phyloP scores from a whole-genome alignment of 1,284 basidiomycete genomes.

The Ceratobasidium sp. region DNA sequence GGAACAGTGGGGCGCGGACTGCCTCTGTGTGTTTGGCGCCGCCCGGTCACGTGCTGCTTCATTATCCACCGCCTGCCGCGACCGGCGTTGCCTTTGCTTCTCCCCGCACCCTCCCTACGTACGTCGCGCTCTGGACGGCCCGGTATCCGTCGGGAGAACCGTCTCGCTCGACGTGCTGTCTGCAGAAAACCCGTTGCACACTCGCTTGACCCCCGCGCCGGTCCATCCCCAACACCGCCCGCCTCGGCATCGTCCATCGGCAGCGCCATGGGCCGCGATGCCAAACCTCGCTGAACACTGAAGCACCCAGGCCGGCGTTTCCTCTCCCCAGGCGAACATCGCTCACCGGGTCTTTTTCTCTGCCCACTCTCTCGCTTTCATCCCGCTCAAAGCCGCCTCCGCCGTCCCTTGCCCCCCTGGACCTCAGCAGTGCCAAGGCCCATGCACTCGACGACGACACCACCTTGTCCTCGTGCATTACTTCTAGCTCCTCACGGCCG shows the following conservation, averaged over 20 bases:
- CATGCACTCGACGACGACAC: neutral
- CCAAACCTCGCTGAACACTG: slow-evolving; percentile 7
- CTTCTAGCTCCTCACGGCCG: neutral
- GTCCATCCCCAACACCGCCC: too few species aligned
- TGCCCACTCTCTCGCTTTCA: slow-evolving; percentile 23
- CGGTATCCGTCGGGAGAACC: too few species aligned
- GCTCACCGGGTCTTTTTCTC: slow-evolving; percentile 26
- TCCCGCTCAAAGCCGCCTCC: slow-evolving; percentile 19
- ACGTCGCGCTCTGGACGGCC: neutral
- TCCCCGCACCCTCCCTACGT: neutral
- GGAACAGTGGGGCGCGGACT: neutral
- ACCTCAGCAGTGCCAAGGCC: neutral
- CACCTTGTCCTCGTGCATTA: slow-evolving; percentile 9
- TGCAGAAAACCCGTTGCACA: too few species aligned
- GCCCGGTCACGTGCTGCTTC: slow-evolving; percentile 2
- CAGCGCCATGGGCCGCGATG: slow-evolving; percentile 20
- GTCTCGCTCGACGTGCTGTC: too few species aligned
- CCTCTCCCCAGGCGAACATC: slow-evolving; percentile 17
- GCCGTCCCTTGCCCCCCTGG: slow-evolving; percentile 18
- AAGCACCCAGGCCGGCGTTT: slow-evolving; percentile 7
- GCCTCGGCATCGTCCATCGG: too few species aligned
- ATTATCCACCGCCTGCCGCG: slow-evolving; percentile 2
- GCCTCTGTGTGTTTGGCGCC: neutral
- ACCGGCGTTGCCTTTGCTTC: neutral
- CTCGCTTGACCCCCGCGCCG: too few species aligned